A percentile compares a stretch with the other conserved stretches of the same genome.
Conservation (phyloP, 768 basidiomycete species). For the Gyrodon lividus region DNA sequence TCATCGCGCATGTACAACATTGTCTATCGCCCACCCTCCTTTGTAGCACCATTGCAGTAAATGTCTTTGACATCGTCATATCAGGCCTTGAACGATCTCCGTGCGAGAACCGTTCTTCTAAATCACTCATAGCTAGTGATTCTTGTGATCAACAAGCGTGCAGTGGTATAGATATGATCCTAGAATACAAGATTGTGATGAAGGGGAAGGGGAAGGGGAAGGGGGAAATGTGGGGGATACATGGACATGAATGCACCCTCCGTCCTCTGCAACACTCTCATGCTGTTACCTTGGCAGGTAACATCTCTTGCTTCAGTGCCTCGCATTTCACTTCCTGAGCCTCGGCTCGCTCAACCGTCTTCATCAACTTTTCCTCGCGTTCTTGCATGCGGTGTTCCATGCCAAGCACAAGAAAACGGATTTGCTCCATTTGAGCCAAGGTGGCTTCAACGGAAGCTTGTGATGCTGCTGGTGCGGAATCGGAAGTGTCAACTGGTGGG, state of each 20-base stretch:
- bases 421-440: slow-evolving; percentile 63
- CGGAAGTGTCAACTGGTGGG: slow-evolving; percentile 14
- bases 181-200: slow-evolving; percentile 25
- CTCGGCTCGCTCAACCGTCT: slow-evolving; percentile 61
- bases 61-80: slow-evolving; percentile 13
- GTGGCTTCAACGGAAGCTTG: slow-evolving; percentile 38
- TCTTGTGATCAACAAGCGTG: neutral
- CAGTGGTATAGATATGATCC: slow-evolving; percentile 13
- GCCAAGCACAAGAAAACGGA: slow-evolving; percentile 65
- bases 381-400: slow-evolving; percentile 71
- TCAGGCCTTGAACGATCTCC: neutral
- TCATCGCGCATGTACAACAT: slow-evolving; percentile 19
- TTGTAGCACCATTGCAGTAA: slow-evolving; percentile 28
- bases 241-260: slow-evolving; percentile 7
- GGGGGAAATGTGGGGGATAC: slow-evolving; percentile 6
- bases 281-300: slow-evolving; percentile 19
- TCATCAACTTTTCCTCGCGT: slow-evolving; percentile 60
- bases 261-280: slow-evolving; percentile 1
- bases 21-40: slow-evolving; percentile 26
- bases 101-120: neutral
- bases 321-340: slow-evolving; percentile 56
- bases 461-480: slow-evolving; percentile 17
- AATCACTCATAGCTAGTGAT: neutral
- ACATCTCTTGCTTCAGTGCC: slow-evolving; percentile 41
- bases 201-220: neutral